Evolutionary conservation across 805 yeast genomes (phyloP).

Genomic region (Monosporozyma yasuniensis): DNA sequence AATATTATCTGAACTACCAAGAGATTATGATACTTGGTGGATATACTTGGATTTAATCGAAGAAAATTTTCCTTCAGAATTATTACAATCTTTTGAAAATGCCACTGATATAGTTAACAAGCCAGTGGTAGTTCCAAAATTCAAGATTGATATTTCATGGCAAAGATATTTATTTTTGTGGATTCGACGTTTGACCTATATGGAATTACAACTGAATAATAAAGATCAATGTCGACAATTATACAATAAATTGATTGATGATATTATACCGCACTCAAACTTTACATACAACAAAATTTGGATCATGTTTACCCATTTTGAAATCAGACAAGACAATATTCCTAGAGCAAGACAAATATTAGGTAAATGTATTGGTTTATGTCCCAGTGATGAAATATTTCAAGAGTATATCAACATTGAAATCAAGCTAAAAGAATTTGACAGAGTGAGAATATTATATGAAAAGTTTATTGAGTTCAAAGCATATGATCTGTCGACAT

Average conservation of each 20-base stretch:
- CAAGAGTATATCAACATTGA: constrained; percentile 62
- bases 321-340: constrained; percentile 51
- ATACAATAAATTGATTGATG: constrained; percentile 41
- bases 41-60: constrained; percentile 46
- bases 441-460: constrained; percentile 64
- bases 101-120: constrained; percentile 13
- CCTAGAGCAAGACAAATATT: constrained; percentile 52
- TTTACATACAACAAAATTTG: constrained; percentile 70
- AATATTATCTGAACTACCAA: constrained; percentile 37
- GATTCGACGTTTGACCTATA: constrained; percentile 55
- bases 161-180: constrained; percentile 60
- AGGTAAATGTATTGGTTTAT: constrained; percentile 64
- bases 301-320: constrained; percentile 64
- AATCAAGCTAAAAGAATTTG: constrained; percentile 62
- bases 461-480: constrained; percentile 41
- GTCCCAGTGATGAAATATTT: constrained; percentile 52
- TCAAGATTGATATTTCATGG: constrained; percentile 45
- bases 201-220: constrained; percentile 43
- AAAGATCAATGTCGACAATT: constrained; percentile 38
- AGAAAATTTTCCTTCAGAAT: constrained; percentile 23
- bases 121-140: constrained; percentile 13
- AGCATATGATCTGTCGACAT: constrained; percentile 27
- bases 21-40: constrained; percentile 82
- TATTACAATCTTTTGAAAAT: constrained; percentile 9
- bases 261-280: constrained; percentile 43